These are phyloP conservation scores for Colletotrichum magnum DNA, from an alignment of 2,329 filamentous ascomycete species.

Conservation along the genomic window DNA sequence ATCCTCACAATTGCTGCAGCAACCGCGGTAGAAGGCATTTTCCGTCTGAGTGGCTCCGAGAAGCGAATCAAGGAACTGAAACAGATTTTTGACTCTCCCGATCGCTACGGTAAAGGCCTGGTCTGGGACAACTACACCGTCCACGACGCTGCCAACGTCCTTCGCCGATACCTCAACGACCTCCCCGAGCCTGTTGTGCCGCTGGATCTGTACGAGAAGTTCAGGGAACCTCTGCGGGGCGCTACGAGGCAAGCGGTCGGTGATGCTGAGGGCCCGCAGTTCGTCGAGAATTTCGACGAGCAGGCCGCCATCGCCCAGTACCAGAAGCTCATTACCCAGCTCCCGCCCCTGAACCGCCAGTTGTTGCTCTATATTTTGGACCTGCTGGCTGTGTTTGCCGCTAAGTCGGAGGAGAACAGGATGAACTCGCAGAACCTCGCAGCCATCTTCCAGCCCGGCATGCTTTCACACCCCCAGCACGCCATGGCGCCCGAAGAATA, in stretches of 20 bases:
- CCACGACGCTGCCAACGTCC: conserved; percentile 96
- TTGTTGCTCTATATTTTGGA: conserved; percentile 96
- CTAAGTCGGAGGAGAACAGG: conserved; percentile 95
- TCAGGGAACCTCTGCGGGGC: conserved; percentile 84
- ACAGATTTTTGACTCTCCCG: conserved; percentile 91
- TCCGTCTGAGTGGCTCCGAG: conserved; percentile 94
- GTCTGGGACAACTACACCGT: conserved; percentile 99
- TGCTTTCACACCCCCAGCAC: conserved; percentile 93
- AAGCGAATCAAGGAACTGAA: conserved; percentile 99
- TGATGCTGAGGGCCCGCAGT: conserved; percentile 77
- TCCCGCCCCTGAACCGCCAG: conserved; percentile 94
- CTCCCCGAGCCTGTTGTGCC: conserved; percentile 97
- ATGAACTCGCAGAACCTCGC: conserved; percentile 97
- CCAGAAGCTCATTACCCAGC: conserved; percentile 90
- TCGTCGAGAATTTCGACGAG: conserved; percentile 74
- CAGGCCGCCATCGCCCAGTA: conserved; percentile 84
- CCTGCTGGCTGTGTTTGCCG: conserved; percentile 94
- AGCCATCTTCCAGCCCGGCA: conserved; percentile 97
- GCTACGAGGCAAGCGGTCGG: conserved; percentile 81
- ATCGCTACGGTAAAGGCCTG: conserved; percentile 95
- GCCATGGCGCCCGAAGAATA: conserved; percentile 98
- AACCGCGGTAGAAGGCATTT: conserved; percentile 95
- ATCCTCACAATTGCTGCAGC: conserved; percentile 67
- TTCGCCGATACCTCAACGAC: conserved; percentile 95
- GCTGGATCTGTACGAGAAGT: conserved; percentile 91